Base-by-base conservation (phyloP, 331 rosid genomes). In the Prunus yedoensis region DNA sequence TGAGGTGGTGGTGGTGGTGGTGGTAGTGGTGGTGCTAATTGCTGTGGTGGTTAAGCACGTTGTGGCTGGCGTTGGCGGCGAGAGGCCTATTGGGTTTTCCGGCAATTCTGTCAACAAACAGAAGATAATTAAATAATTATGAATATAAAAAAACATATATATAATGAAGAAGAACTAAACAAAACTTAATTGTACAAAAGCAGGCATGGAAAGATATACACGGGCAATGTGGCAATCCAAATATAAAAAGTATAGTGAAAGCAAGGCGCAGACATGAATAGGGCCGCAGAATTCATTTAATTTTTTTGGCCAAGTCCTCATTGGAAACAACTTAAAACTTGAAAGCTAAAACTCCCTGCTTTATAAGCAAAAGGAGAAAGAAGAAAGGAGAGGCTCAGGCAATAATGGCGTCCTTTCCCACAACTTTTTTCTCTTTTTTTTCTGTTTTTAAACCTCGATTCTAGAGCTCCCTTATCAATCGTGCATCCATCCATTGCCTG, bases 41-140 rank as follows among this genome's bases (percentile, higher is more conserved):
- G 77, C 77, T 4, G 30, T 12, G 0, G 68, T 1, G 57, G 64
- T 58, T 16, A 86, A 61, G 74, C 85, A 49, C 10, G 88, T 49
- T 17, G 83, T 70, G 4, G 69, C 78, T 0, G 85, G 70, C 14
- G 87, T 66, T 10, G 87, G 77, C 13, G 87, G 84, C 10, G 91
- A 88, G 20, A 66, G 49, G 47, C 87, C 84, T n/a, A 66, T 77
- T 58, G 82, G 85, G 49, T 84, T 87, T 68, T 90, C 96, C 20
- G 87, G 87, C 74, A 80, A 66, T 53, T 92, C 96, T 88, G 88
- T 23, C 41, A 46, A 61, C 28, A 38, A 7, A 67, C 54, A 74
- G 13, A 78, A 68, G 1, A 74, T 11, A 16, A 49, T 28, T 18
- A 30, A 77, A 21, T 15, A 73, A 73, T 23, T 21, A 38, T 4